Evolutionary conservation across 2,329 filamentous ascomycete species (phyloP).

Genomic region (Tolypocladium pustulatum): DNA sequence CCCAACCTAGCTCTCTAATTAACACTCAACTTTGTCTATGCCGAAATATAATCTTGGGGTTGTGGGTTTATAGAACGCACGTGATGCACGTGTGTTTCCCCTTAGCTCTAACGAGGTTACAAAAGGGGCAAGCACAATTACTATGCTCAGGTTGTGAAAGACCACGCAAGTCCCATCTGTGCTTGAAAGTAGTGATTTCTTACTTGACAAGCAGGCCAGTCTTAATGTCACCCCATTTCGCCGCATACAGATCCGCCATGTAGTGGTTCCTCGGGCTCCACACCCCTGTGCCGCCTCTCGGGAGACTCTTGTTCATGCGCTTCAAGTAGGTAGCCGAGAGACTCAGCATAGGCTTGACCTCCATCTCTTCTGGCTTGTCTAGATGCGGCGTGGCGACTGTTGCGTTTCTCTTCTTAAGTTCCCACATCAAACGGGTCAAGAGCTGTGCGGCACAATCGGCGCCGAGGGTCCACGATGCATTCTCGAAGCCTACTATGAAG

Average conservation of each 20-base stretch:
- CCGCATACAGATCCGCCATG: conserved; percentile 15
- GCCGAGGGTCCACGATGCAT: conserved; percentile 52
- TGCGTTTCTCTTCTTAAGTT: conserved; percentile 33
- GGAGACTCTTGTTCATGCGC: conserved; percentile 27
- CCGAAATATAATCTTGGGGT: background rate
- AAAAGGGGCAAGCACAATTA: background rate
- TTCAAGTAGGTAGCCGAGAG: conserved; percentile 42
- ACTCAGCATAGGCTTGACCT: conserved; percentile 27
- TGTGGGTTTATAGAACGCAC: background rate
- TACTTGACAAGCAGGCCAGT: conserved; percentile 8
- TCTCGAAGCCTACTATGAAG: conserved; percentile 49
- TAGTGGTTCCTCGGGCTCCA: conserved; percentile 22
- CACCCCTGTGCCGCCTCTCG: conserved; percentile 30
- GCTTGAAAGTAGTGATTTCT: background rate
- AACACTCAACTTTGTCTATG: background rate
- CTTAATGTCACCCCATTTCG: conserved; percentile 17
- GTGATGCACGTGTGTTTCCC: too few species aligned
- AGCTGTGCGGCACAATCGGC: conserved; percentile 42
- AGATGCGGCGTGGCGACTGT: conserved; percentile 32
- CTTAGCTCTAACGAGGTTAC: too few species aligned
- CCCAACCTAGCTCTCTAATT: background rate
- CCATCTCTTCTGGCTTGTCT: conserved; percentile 21
- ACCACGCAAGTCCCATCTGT: background rate
- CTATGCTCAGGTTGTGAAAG: background rate
- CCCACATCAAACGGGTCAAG: conserved; percentile 36